These are phyloP conservation scores for Fusarium circinatum DNA, from an alignment of 2,329 filamentous ascomycete species.

Conservation along the genomic window DNA sequence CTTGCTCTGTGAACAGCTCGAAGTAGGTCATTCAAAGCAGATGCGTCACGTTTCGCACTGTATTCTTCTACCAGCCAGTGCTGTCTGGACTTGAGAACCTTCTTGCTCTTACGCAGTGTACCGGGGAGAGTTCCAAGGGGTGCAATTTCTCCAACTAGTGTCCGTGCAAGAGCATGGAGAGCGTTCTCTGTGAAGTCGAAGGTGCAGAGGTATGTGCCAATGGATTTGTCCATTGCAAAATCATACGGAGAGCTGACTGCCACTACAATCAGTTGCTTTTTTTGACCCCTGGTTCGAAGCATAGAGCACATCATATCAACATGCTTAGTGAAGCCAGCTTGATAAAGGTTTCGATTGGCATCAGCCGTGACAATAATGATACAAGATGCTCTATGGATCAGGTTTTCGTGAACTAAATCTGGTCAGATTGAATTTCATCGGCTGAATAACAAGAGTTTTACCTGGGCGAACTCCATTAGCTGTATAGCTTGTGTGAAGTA, in stretches of 20 bases:
- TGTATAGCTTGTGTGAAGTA: slow-evolving; percentile 94
- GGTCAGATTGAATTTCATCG: background rate
- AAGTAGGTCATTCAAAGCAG: slow-evolving; percentile 80
- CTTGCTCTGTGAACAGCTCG: slow-evolving; percentile 74
- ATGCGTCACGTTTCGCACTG: slow-evolving; percentile 79
- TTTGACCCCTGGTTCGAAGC: slow-evolving; percentile 78
- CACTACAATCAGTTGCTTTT: slow-evolving; percentile 90
- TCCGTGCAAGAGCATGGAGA: slow-evolving; percentile 83
- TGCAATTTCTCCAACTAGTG: slow-evolving; percentile 79
- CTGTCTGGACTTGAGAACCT: slow-evolving; percentile 87
- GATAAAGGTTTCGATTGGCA: slow-evolving; percentile 92
- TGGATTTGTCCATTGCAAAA: slow-evolving; percentile 90
- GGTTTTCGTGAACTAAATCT: slow-evolving; percentile 79
- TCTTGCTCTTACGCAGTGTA: slow-evolving; percentile 86
- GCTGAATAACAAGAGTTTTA: slow-evolving; percentile 40
- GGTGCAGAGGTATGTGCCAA: slow-evolving; percentile 93
- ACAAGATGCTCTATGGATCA: slow-evolving; percentile 87
- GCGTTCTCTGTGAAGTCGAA: slow-evolving; percentile 97
- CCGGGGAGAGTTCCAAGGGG: slow-evolving; percentile 72
- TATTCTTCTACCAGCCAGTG: slow-evolving; percentile 95
- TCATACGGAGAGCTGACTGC: slow-evolving; percentile 96
- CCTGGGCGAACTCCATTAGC: slow-evolving; percentile 87
- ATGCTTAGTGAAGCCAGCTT: slow-evolving; percentile 94
- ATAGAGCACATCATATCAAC: slow-evolving; percentile 95
- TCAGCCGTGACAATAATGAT: slow-evolving; percentile 94